Base-by-base conservation (phyloP, 1,284 basidiomycete species). In the Austropuccinia psidii region DNA sequence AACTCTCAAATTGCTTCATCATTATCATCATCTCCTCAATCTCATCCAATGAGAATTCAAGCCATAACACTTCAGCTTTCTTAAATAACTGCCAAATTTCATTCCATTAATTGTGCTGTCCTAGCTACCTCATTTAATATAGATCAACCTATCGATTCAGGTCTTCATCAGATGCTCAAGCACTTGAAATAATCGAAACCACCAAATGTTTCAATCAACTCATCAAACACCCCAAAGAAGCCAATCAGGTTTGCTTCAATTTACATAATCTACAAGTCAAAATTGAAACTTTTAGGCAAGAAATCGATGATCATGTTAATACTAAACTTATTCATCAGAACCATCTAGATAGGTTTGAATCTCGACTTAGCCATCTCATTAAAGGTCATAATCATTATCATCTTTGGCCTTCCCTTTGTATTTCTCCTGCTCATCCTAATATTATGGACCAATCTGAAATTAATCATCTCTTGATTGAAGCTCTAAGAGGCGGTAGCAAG, bases 51-150 rank as follows among this genome's bases (percentile, higher is more conserved):
- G 69, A 27, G 69, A 49, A 62, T 72, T 33, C 69, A 72, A 52
- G 61, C 69, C 37, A 43, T 62, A 47, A 50, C 69, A 5, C 57
- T 72, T n/a, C 69, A 62, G 54, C 57, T 72, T 27, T 72, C 69
- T 27, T 61, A 57, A 9, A 21, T 72, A 45, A 62, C 27, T 35
- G 54, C 69, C 35, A 72, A 72, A 39, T 50, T 72, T 37, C 55
- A 62, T 33, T 50, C 69, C 15, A 57, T 72, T 24, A 62, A 49
- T 62, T 58, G 69, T 31, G 49, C 57, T 15, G 24, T 62, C 29
- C 24, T 62, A 8, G 57, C 58, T 27, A 72, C 69, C 27, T 72
- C 69, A 13, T 41, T 45, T 15, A 72, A 41, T n/a, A 61, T 72
- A 27, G 69, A 72, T 24, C 50, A 57, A 39, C 47, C 62, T 7